Evolutionary conservation across 352 stramenopile species (phyloP), one percentile per base, ranked within the genome.

Genomic region (Globisporangium viniferum): DNA sequence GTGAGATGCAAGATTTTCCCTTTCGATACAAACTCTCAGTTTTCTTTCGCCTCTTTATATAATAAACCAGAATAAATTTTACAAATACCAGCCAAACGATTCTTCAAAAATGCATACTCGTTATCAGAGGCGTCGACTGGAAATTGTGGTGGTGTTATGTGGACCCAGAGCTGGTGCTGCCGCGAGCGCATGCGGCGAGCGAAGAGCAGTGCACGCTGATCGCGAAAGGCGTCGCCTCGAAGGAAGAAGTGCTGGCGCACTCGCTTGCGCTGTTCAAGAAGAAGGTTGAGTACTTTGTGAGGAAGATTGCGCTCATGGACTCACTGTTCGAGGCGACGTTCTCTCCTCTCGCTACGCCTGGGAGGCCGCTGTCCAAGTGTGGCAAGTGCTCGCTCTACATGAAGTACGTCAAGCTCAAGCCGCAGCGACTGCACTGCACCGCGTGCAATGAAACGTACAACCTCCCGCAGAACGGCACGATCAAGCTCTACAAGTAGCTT

Each of bases 131-230:
- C 2, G 6, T 24, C 44, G 24, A 51, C 0, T 24, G 44, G 2
- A 24, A 24, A 46, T 46, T 46, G 39, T 46, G 39, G 39, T 20
- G 36, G 6, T 24, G 44, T 46, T 51, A 71, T 51, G 77, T 89
- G 36, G 90, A 96, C 62, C 78, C 76, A 53, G 82, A 89, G 29
- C 71, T 96, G 27, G 87, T 95, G 10, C 71, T 94, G 7, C 88
- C 88, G 14, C 73, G 78, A 44, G 78, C 94, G 14, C 77, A 89
- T 61, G 82, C 86, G 4, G 81, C 88, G 62, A 96, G 96, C 67
- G 90, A 97, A 78, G 75, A 82, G 53, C 74, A 95, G 68, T 96
- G 84, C 66, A 87, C 84, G 48, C 79, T 82, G 61, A 94, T 97
- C 73, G 82, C 87, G 1, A 89, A 86, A 57, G 88, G 90, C 24